phyloP scores from a whole-genome alignment of 179 eudicot genomes.

The Beta corolliflora region DNA sequence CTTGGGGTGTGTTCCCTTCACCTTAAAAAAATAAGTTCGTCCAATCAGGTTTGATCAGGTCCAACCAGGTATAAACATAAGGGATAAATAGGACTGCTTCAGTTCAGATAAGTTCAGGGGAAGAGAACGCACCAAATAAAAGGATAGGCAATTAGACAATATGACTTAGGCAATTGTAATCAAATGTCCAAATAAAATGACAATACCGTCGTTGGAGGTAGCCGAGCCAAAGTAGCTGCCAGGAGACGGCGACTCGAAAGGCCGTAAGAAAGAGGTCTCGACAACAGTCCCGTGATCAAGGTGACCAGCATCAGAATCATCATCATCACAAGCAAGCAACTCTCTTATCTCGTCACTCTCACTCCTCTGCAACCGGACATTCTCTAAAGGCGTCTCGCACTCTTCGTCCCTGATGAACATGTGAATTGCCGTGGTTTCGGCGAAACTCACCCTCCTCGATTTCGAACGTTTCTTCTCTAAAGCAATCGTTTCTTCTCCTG shows the following conservation, averaged over 20 bases:
- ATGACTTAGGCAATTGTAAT: too few species aligned
- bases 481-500: slow-evolving; percentile 63
- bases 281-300: slow-evolving; percentile 35
- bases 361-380: slow-evolving; percentile 30
- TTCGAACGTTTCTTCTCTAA: slow-evolving; percentile 49
- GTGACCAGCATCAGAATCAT: slow-evolving; percentile 28
- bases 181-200: too few species aligned
- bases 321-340: slow-evolving; percentile 24
- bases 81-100: too few species aligned
- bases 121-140: too few species aligned
- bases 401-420: slow-evolving; percentile 76
- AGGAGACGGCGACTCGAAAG: slow-evolving; percentile 73
- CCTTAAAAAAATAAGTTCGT: too few species aligned
- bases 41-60: too few species aligned
- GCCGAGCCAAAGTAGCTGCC: slow-evolving; percentile 75
- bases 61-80: too few species aligned
- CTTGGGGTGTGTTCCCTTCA: too few species aligned
- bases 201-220: slow-evolving; percentile 69
- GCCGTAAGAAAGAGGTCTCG: slow-evolving; percentile 50
- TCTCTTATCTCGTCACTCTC: slow-evolving; percentile 42
- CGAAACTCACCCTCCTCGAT: slow-evolving; percentile 82
- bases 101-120: too few species aligned
- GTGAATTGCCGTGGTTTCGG: slow-evolving; percentile 82
- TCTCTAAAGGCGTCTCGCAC: slow-evolving; percentile 48
- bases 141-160: too few species aligned